Evolutionary conservation across 148 eudicot genomes (phyloP), one percentile per base, ranked within the genome.

Genomic region (Amaranthus hypochondriacus): DNA sequence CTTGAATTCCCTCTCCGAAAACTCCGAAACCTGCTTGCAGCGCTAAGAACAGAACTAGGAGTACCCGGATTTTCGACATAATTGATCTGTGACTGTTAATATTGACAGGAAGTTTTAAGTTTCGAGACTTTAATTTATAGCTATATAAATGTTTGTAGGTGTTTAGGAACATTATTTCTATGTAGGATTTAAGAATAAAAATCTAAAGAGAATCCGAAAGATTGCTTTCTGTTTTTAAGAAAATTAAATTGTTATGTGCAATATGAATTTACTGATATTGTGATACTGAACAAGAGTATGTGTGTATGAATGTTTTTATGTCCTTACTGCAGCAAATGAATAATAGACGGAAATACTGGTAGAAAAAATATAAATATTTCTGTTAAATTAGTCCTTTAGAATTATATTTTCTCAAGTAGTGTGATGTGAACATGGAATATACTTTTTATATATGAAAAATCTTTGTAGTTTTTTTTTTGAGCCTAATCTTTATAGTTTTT

Each of bases 61-160:
- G 21, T 79, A 62, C 54, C 50, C 56, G 69, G 68, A 62, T 62
- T 4, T 60, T 43, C 51, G 75, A 75, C 78, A 75, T 79, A 60
- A 47, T 5, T 58, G 58, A 60, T 51, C n/a, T 77, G 57, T 7
- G 42, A 69, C 63, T 76, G 73, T 39, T 2, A 28, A 4, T 44
- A 48, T 5, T 5, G 3, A 28, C n/a, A 44, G 10, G 4, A 56
- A 14, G 48, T 65, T 42, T 39, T 71, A 56, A 65, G 65, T 5
- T 68, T 39, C 60, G 56, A 4, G 48, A 44, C 9, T 62, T 60
- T 51, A 14, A 9, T 51, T 0, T 60, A 11, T 46, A 60, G 6
- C 66, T 46, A n/a, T 18, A 15, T n/a, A 10, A n/a, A 3, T 49
- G 7, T 52, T 11, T 62, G 48, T 48, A 48, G 70, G 4, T 39